A percentile compares a stretch with the other conserved stretches of the same genome.
Conservation (phyloP, 225 moss, liverwort and hornwort species). For the Pseudisothecium myosuroides region DNA sequence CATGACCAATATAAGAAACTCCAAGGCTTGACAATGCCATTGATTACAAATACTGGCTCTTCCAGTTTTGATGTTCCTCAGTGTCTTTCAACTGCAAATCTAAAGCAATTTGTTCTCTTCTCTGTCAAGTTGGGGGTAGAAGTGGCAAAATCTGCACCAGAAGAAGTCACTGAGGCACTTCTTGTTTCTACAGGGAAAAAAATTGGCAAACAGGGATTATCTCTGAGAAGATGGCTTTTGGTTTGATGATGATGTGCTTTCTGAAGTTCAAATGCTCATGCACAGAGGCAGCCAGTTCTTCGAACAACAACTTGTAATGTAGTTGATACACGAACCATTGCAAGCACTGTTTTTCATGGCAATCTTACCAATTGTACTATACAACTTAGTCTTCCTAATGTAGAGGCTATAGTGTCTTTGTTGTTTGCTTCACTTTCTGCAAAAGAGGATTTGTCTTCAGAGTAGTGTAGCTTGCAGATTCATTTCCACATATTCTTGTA, state of each 20-base stretch:
- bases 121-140: accelerated
- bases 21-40: accelerated
- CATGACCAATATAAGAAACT: not conserved
- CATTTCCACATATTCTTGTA: not conserved
- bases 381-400: not conserved
- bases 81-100: not conserved
- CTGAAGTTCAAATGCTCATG: accelerated
- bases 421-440: not conserved
- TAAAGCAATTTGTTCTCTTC: accelerated
- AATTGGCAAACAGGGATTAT: not conserved
- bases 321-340: accelerated
- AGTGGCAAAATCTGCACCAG: not conserved
- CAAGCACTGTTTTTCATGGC: not conserved
- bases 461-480: not conserved
- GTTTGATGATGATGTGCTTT: not conserved
- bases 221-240: not conserved
- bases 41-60: accelerated
- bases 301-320: not conserved
- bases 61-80: accelerated
- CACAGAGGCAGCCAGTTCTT: too few relatives aligned
- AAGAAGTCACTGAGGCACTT: accelerated
- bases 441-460: not conserved
- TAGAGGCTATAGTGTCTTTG: not conserved
- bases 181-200: not conserved
- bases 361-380: not conserved